Evolutionary conservation across 148 eudicot species (phyloP).

Genomic region (Mesembryanthemum crystallinum): DNA sequence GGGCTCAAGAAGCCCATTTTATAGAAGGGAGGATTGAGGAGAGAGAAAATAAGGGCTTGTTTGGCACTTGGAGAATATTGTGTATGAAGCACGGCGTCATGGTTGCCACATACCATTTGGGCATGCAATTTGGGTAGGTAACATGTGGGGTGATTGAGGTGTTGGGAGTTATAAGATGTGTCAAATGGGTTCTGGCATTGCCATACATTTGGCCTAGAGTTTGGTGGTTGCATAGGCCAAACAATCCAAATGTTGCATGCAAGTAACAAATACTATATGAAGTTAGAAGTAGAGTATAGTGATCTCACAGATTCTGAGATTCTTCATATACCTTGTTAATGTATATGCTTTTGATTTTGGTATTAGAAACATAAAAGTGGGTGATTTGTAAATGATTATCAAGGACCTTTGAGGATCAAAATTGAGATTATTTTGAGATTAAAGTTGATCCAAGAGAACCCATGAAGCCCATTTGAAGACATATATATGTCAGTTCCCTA

Average conservation of each 20-base stretch:
- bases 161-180: slow-evolving; percentile 11
- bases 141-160: slow-evolving; percentile 18
- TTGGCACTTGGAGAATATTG: not conserved
- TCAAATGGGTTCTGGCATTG: slow-evolving; percentile 16
- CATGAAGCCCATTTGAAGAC: too few relatives aligned
- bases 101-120: slow-evolving; percentile 28
- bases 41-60: not conserved
- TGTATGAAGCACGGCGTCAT: slow-evolving; percentile 18
- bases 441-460: too few relatives aligned
- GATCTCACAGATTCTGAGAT: too few relatives aligned
- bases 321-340: too few relatives aligned
- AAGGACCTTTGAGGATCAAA: too few relatives aligned
- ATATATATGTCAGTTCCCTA: too few relatives aligned
- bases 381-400: too few relatives aligned
- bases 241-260: slow-evolving; percentile 14
- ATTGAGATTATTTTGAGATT: too few relatives aligned
- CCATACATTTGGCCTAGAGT: slow-evolving; percentile 26
- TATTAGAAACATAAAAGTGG: too few relatives aligned
- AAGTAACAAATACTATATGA: too few relatives aligned
- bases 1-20: slow-evolving; percentile 2
- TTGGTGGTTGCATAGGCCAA: slow-evolving; percentile 18
- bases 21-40: not conserved
- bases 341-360: too few relatives aligned
- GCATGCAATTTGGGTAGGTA: slow-evolving; percentile 12
- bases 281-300: too few relatives aligned